Conservation (phyloP, 2,329 filamentous ascomycete genomes). For the Sporothrix inflata region DNA sequence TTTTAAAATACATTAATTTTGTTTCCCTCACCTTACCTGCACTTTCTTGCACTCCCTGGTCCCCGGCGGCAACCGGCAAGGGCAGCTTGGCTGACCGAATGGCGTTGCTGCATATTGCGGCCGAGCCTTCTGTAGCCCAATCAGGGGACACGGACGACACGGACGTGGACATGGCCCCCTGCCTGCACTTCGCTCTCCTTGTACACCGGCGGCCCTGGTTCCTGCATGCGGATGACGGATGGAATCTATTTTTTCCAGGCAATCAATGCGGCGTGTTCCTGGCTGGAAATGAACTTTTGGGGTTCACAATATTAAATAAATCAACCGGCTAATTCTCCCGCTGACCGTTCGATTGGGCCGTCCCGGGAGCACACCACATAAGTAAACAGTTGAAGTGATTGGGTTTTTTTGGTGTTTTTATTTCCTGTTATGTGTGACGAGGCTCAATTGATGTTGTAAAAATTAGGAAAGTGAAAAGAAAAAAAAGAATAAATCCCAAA, state of each 20-base stretch:
- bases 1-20: not conserved
- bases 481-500: too few relatives aligned
- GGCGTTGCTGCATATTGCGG: not conserved
- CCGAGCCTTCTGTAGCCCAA: not conserved
- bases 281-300: not conserved
- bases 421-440: too few relatives aligned
- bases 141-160: not conserved
- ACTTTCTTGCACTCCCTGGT: not conserved
- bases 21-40: not conserved
- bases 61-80: not conserved
- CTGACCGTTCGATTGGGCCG: not conserved
- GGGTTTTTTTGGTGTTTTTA: not conserved
- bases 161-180: not conserved
- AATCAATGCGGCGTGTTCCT: not conserved
- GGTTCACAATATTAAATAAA: not conserved
- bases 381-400: not conserved
- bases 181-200: not conserved
- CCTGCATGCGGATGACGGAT: constrained; percentile 5
- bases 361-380: not conserved
- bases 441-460: too few relatives aligned
- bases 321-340: not conserved
- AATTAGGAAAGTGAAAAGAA: too few relatives aligned
- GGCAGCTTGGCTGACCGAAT: not conserved
- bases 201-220: not conserved
- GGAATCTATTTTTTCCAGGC: not conserved